These are phyloP conservation scores for Castanea mollissima DNA, from an alignment of 306 rosid genomes.

Conservation along the genomic window DNA sequence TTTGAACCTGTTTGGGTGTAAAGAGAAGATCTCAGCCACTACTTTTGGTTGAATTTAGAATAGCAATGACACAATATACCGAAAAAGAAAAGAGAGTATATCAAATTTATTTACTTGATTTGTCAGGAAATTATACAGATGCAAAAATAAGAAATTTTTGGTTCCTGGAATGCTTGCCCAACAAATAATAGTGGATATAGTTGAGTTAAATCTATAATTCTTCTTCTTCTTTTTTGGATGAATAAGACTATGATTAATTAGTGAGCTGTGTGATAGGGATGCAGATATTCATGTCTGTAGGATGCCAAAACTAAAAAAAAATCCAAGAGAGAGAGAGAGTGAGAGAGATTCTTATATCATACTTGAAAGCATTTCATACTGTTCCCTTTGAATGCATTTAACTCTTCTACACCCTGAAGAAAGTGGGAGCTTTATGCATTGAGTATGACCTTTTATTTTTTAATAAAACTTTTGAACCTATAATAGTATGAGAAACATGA, in stretches of 20 bases:
- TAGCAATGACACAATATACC: not conserved
- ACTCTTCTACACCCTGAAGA: too few species aligned
- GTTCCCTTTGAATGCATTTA: conserved; percentile 1
- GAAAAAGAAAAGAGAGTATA: not conserved
- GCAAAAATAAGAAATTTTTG: not conserved
- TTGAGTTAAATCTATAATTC: not conserved
- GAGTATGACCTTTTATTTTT: too few species aligned
- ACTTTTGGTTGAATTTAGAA: not conserved
- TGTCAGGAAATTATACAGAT: not conserved
- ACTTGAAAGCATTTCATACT: not conserved
- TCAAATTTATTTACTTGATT: not conserved
- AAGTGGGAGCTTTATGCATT: too few species aligned
- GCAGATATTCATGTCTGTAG: not conserved
- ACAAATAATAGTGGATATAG: not conserved
- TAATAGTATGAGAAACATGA: conserved; percentile 15
- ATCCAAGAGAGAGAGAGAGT: too few species aligned
- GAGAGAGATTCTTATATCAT: not conserved
- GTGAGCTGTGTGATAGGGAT: not conserved
- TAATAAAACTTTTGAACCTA: not conserved
- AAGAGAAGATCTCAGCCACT: not conserved
- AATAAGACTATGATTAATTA: not conserved
- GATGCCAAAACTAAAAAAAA: not conserved
- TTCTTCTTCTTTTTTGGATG: not conserved
- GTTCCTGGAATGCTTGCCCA: not conserved
- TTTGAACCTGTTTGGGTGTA: not conserved